Percentiles rank a stretch among this genome's conserved stretches.
phyloP scores from a whole-genome alignment of 345 rosid genomes.

The Eucalyptus marginata region DNA sequence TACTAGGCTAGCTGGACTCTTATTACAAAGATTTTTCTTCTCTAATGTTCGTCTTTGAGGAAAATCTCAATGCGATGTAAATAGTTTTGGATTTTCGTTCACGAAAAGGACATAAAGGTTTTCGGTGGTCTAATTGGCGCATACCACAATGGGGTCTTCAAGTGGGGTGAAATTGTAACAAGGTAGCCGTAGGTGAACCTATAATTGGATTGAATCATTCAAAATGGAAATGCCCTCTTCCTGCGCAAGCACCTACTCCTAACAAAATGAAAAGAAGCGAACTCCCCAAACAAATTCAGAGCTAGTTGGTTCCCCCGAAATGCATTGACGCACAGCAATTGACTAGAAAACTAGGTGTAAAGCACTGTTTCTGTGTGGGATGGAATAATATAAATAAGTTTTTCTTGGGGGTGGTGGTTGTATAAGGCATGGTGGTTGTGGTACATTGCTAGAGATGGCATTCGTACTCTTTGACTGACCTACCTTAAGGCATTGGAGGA shows the following conservation, averaged over 20 bases:
- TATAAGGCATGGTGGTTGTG: neutral
- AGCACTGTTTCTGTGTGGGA: neutral
- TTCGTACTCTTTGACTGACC: neutral
- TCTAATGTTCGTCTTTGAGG: too few species aligned
- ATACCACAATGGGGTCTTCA: neutral
- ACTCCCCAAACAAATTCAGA: neutral
- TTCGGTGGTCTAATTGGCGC: accelerated
- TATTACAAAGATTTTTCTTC: neutral
- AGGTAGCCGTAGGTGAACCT: neutral
- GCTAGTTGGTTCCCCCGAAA: neutral
- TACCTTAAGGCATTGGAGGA: neutral
- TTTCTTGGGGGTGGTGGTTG: neutral
- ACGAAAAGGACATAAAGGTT: neutral
- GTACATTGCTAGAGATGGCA: neutral
- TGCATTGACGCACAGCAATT: neutral
- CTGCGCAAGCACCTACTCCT: neutral
- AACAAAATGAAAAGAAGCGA: neutral
- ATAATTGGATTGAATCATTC: neutral
- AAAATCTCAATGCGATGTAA: neutral
- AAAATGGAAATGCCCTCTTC: neutral
- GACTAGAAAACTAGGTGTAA: neutral
- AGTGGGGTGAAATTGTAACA: neutral
- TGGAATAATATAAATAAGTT: neutral
- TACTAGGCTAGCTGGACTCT: neutral
- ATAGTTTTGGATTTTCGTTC: neutral